These are phyloP conservation scores for Starmerella stigmatis DNA, from an alignment of 805 yeast species.

Conservation along the genomic window DNA sequence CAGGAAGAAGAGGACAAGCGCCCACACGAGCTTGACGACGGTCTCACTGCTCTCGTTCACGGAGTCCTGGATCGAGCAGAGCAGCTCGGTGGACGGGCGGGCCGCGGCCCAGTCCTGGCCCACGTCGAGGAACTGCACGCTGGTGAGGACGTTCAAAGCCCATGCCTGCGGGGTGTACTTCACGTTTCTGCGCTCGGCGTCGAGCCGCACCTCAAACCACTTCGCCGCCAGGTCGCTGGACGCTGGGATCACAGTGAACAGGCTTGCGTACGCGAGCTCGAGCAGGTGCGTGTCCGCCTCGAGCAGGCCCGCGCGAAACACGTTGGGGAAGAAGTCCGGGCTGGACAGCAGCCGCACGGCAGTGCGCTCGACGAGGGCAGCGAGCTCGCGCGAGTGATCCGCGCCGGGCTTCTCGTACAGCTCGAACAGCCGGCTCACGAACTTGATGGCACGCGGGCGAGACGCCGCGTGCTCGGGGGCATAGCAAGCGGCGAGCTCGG, in stretches of 20 bases:
- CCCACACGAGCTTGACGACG: slow-evolving; percentile 26
- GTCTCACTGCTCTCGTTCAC: slow-evolving; percentile 7
- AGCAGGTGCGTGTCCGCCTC: slow-evolving; percentile 14
- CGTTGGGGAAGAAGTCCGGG: slow-evolving; percentile 17
- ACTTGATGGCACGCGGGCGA: slow-evolving; percentile 12
- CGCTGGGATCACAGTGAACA: slow-evolving; percentile 23
- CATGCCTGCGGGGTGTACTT: slow-evolving; percentile 1
- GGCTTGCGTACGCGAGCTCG: slow-evolving; percentile 20
- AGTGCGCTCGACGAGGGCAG: slow-evolving; percentile 10
- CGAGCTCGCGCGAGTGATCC: background rate
- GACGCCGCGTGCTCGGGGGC: slow-evolving; percentile 11
- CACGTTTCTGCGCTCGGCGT: slow-evolving; percentile 1
- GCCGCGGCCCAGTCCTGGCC: slow-evolving; percentile 23
- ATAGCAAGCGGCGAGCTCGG: slow-evolving; percentile 13
- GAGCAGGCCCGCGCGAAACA: slow-evolving; percentile 14
- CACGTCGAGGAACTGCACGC: slow-evolving; percentile 26
- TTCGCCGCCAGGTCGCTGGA: slow-evolving; percentile 18
- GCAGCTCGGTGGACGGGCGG: slow-evolving; percentile 15
- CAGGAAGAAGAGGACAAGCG: slow-evolving; percentile 24
- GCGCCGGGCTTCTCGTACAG: slow-evolving; percentile 10
- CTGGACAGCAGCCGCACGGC: slow-evolving; percentile 15
- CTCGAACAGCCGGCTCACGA: slow-evolving; percentile 15
- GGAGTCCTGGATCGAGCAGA: slow-evolving; percentile 19
- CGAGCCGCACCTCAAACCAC: slow-evolving; percentile 17
- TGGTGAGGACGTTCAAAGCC: slow-evolving; percentile 18